A percentile compares a stretch with the other conserved stretches of the same genome.
phyloP scores from a whole-genome alignment of 2,329 filamentous ascomycete species.

The Lecanicillium sp. region DNA sequence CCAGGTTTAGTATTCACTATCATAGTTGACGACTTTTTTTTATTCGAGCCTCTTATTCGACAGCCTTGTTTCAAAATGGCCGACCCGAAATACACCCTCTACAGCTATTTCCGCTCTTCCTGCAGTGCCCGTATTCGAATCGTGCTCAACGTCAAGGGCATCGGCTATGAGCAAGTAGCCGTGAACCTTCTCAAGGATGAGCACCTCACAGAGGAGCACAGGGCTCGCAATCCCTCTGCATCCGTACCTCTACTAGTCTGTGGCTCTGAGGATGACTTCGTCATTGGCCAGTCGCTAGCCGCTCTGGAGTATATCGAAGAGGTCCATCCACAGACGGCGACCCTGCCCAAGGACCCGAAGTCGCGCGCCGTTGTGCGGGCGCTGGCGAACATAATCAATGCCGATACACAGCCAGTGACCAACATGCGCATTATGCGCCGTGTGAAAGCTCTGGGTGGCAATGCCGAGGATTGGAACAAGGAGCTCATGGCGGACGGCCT shows the following conservation, averaged over 20 bases:
- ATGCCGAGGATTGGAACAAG: conserved; percentile 39
- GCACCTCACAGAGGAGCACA: conserved; percentile 38
- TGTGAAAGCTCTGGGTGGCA: conserved; percentile 34
- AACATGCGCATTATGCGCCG: conserved; percentile 46
- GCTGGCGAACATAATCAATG: conserved; percentile 44
- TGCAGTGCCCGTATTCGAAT: conserved; percentile 56
- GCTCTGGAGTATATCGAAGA: conserved; percentile 58
- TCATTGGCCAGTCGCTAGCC: conserved; percentile 49
- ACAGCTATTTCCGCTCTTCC: conserved; percentile 56
- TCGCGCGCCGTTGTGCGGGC: conserved; percentile 43
- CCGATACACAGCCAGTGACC: conserved; percentile 53
- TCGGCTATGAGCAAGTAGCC: conserved; percentile 37
- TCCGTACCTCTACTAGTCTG: conserved; percentile 47
- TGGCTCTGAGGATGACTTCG: conserved; percentile 23
- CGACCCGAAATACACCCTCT: conserved; percentile 31
- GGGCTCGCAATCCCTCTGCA: conserved; percentile 41
- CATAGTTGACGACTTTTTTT: too few relatives aligned
- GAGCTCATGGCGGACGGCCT: conserved; percentile 45
- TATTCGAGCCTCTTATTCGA: too few relatives aligned
- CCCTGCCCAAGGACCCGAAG: conserved; percentile 35
- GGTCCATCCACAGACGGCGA: conserved; percentile 27
- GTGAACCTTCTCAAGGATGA: conserved; percentile 49
- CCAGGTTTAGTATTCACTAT: too few relatives aligned
- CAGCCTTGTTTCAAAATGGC: conserved; percentile 13
- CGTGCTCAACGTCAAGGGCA: conserved; percentile 46